Conservation (phyloP, 179 eudicot genomes). For the Sideroxylon spinosum region DNA sequence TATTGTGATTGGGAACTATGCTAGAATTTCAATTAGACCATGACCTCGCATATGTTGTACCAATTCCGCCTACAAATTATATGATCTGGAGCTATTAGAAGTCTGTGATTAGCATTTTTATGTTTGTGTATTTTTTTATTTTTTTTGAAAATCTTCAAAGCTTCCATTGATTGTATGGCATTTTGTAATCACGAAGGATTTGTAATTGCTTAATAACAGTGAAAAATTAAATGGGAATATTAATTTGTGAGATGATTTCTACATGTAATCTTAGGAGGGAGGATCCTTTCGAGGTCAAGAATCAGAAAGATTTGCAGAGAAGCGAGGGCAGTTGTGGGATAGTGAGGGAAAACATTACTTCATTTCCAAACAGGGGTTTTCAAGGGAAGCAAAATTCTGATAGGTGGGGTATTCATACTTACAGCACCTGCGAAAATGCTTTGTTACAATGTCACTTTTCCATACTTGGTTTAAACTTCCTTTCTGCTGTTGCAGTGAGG, state of each 20-base stretch:
- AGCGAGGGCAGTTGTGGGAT: conserved; percentile 15
- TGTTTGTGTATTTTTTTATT: neutral
- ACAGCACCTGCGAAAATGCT: neutral
- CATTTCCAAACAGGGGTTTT: conserved; percentile 16
- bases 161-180: neutral
- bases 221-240: neutral
- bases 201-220: neutral
- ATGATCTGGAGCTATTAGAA: neutral
- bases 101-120: neutral
- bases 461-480: conserved; percentile 11
- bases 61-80: neutral
- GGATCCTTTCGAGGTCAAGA: conserved; percentile 29
- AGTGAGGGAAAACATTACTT: conserved; percentile 22
- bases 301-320: conserved; percentile 21
- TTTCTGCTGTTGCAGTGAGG: conserved; percentile 43
- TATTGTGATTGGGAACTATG: neutral
- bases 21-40: neutral
- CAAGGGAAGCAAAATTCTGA: conserved; percentile 23
- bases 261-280: conserved; percentile 36
- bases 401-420: conserved; percentile 31
- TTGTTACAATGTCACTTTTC: neutral
- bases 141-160: neutral
- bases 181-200: neutral
- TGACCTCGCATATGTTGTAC: neutral
- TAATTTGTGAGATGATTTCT: conserved; percentile 10